Conservation (phyloP, 768 basidiomycete species). For the Hericium erinaceus region DNA sequence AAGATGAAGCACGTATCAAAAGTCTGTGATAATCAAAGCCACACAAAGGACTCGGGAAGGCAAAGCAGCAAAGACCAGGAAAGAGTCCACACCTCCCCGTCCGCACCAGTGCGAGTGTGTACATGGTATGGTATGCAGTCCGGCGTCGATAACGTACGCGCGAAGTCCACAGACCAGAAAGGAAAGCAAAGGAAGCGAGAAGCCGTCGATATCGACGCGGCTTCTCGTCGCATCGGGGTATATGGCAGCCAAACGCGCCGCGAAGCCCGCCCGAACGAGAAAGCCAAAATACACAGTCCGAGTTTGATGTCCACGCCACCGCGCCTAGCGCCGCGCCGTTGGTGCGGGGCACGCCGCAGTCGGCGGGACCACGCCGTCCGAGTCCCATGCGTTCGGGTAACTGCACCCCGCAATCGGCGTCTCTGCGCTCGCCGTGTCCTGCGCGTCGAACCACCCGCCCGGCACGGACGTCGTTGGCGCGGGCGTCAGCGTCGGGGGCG, state of each 20-base stretch:
- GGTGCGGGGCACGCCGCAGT: constrained; percentile 9
- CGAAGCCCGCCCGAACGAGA: not conserved
- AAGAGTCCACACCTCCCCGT: too few species aligned
- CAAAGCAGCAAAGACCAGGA: too few species aligned
- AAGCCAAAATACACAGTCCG: not conserved
- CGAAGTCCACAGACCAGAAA: too few species aligned
- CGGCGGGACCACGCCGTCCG: constrained; percentile 9
- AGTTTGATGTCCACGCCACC: not conserved
- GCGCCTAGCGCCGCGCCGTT: not conserved
- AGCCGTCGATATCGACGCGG: not conserved
- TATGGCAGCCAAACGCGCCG: too few species aligned
- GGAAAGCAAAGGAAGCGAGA: too few species aligned
- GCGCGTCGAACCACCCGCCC: constrained; percentile 50
- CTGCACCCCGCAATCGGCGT: constrained; percentile 53
- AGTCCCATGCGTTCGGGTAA: constrained; percentile 51
- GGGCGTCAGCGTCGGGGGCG: constrained; percentile 43
- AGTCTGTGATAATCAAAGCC: too few species aligned
- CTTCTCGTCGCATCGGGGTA: too few species aligned
- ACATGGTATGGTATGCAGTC: too few species aligned
- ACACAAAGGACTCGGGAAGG: too few species aligned
- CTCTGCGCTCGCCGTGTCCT: constrained; percentile 44
- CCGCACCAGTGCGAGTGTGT: too few species aligned
- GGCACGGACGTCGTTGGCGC: constrained; percentile 26
- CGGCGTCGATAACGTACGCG: too few species aligned
- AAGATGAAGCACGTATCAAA: too few species aligned